Percentiles rank a stretch among this genome's conserved stretches.
Conservation (phyloP, 257 asterid species). For the Solanum pennellii region DNA sequence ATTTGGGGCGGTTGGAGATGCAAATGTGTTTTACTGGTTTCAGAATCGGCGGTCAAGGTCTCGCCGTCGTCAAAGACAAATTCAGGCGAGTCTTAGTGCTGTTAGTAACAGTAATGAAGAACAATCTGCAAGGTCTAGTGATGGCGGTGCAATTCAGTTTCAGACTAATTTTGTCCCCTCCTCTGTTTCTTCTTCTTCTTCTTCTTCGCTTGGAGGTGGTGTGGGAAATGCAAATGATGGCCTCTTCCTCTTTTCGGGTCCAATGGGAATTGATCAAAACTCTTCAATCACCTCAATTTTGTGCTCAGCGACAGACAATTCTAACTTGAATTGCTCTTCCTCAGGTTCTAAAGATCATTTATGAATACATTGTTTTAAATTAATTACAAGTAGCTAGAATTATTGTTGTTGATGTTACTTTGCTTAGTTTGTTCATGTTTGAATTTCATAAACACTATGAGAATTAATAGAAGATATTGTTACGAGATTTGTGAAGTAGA, state of each 20-base stretch:
- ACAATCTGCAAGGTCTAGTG: background rate
- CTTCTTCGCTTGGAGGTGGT: background rate
- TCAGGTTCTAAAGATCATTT: background rate
- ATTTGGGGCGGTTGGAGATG: background rate
- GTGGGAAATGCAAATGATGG: background rate
- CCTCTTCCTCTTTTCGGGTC: background rate
- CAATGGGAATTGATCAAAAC: background rate
- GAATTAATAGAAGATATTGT: background rate
- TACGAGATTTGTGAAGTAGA: too few relatives aligned
- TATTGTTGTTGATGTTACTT: background rate
- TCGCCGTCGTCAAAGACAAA: background rate
- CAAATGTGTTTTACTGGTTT: slow-evolving; percentile 1
- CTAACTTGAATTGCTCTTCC: background rate
- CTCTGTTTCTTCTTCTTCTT: background rate
- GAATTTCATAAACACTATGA: background rate
- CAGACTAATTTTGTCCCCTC: background rate
- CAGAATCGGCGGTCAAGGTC: background rate
- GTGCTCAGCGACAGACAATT: background rate
- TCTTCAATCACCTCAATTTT: background rate
- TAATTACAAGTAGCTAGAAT: background rate
- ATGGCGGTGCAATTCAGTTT: background rate
- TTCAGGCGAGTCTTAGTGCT: background rate
- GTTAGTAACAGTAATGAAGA: background rate
- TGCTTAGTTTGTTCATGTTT: background rate
- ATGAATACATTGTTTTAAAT: too few relatives aligned